phyloP scores from a whole-genome alignment of 305 asterid genomes.

The Petunia hybrid region DNA sequence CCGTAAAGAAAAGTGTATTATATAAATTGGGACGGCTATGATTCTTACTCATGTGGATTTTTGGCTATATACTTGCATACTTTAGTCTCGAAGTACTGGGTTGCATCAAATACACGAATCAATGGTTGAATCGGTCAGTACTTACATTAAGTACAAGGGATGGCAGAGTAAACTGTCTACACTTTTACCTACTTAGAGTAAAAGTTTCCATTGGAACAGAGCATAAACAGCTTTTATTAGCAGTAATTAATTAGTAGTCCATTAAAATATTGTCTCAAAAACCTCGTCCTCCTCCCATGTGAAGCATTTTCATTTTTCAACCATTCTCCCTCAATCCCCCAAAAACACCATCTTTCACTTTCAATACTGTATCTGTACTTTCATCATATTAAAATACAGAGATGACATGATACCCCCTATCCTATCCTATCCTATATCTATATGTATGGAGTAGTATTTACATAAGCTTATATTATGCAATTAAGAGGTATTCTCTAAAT shows the following conservation, averaged over 20 bases:
- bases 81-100: no score
- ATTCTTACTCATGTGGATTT: no score
- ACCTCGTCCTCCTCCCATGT: conserved; percentile 40
- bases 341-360: neutral
- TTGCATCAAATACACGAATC: no score
- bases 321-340: neutral
- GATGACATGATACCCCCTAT: neutral
- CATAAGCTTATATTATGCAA: no score
- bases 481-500: neutral
- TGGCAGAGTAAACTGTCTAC: neutral
- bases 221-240: conserved; percentile 7
- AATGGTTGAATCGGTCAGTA: no score
- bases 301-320: conserved; percentile 28
- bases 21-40: no score
- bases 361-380: neutral
- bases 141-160: neutral
- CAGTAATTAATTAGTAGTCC: neutral
- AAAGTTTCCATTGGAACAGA: conserved; percentile 24
- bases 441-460: no score
- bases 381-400: neutral
- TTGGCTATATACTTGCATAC: no score
- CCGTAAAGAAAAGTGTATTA: no score
- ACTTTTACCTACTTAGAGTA: neutral
- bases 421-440: neutral
- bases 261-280: neutral